These are phyloP conservation scores for Tetrahymena elliotti DNA, from an alignment of 73 alveolate species.

Conservation along the genomic window DNA sequence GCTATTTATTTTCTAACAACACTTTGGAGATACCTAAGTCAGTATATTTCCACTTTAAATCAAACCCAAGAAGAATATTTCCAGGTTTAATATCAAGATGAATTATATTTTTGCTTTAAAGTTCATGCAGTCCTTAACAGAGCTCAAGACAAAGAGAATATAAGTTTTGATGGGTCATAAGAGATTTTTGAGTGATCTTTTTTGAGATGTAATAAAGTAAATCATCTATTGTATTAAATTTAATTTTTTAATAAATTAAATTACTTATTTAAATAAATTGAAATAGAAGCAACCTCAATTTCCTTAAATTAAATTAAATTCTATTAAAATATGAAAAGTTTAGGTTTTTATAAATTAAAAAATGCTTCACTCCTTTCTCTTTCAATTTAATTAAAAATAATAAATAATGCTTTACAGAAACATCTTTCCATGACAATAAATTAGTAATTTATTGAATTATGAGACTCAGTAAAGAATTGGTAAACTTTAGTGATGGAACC, in stretches of 20 bases:
- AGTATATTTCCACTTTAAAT: not conserved
- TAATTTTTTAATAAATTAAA: not conserved
- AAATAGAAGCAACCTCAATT: too few species aligned
- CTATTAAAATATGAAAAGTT: too few species aligned
- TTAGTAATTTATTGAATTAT: not conserved
- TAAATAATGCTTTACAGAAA: not conserved
- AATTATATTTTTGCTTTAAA: not conserved
- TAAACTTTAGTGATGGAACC: not conserved
- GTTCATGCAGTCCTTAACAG: not conserved
- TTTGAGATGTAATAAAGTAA: not conserved
- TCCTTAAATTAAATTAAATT: too few species aligned
- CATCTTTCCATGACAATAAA: not conserved
- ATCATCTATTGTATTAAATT: too few species aligned
- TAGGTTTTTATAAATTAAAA: too few species aligned
- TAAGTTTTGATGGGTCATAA: not conserved
- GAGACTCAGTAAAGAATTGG: not conserved
- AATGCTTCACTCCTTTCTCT: too few species aligned
- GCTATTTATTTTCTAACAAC: not conserved
- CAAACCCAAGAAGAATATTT: not conserved
- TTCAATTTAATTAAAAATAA: too few species aligned
- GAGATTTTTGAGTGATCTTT: not conserved
- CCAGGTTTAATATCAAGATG: not conserved
- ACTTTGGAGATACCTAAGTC: not conserved
- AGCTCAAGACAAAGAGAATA: not conserved
- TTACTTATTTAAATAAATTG: too few species aligned